Conservation (phyloP, 2,329 filamentous ascomycete species). For the Chrysosporium keratinophilum region DNA sequence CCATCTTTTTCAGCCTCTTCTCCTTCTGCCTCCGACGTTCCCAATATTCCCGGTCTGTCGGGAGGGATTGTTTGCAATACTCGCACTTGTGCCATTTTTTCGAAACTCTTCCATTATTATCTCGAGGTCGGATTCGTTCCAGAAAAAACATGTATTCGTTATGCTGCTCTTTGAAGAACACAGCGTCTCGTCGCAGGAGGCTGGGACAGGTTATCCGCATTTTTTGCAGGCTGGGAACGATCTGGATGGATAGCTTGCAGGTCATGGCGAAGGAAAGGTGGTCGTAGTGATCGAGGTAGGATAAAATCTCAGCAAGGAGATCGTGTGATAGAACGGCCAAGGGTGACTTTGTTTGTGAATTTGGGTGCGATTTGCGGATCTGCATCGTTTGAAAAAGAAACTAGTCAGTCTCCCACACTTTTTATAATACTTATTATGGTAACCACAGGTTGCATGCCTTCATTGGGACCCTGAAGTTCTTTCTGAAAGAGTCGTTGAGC, state of each 20-base stretch:
- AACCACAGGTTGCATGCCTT: neutral
- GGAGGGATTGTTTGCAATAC: no score
- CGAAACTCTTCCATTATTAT: neutral
- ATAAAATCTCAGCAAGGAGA: neutral
- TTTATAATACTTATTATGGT: neutral
- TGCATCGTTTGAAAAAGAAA: neutral
- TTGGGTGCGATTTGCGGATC: neutral
- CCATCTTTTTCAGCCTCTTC: no score
- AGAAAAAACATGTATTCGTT: neutral
- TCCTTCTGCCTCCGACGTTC: no score
- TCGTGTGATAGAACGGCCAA: neutral
- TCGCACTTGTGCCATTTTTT: neutral
- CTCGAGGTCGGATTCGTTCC: neutral
- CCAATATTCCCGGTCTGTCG: no score
- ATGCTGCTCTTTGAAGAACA: neutral
- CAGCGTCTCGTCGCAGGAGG: neutral
- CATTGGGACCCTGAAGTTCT: neutral
- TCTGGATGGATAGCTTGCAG: slow-evolving; percentile 1
- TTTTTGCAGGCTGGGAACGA: neutral
- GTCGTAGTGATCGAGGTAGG: slow-evolving; percentile 1
- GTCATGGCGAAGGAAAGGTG: neutral
- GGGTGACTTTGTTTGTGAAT: neutral
- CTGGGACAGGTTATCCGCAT: slow-evolving; percentile 3
- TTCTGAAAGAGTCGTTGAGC: slow-evolving; percentile 3
- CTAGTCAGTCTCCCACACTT: neutral